Percentiles rank a stretch among this genome's conserved stretches.
These are phyloP conservation scores for Thermothelomyces thermophilus DNA, from an alignment of 2,329 filamentous ascomycete species.

Conservation along the genomic window DNA sequence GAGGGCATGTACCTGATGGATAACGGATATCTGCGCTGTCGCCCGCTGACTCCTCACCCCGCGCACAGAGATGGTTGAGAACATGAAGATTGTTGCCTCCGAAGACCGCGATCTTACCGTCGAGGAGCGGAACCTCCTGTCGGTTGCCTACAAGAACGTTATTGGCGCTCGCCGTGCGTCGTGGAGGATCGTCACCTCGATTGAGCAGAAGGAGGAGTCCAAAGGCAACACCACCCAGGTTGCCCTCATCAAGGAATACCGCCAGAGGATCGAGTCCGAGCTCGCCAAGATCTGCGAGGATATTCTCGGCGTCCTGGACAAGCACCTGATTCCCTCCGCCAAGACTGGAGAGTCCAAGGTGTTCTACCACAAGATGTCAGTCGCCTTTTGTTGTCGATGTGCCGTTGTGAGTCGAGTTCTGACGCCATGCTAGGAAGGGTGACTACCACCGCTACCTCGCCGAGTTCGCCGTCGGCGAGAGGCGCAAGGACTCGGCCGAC, in stretches of 20 bases:
- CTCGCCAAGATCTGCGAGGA: constrained; percentile 97
- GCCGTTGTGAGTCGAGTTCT: constrained; percentile 10
- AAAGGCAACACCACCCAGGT: constrained; percentile 95
- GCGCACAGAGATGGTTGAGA: constrained; percentile 89
- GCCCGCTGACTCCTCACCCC: constrained; percentile 14
- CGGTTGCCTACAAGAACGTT: constrained; percentile 98
- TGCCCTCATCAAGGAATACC: constrained; percentile 91
- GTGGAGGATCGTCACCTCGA: constrained; percentile 97
- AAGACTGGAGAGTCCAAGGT: constrained; percentile 97
- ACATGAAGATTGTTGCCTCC: constrained; percentile 97
- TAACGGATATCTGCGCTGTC: constrained; percentile 1
- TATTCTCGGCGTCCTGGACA: constrained; percentile 88
- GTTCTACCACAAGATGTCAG: constrained; percentile 99
- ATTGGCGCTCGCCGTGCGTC: constrained; percentile 94
- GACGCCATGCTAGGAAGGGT: constrained; percentile 68
- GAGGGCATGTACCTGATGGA: constrained; percentile 64
- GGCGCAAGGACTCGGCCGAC: constrained; percentile 90
- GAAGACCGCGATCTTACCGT: constrained; percentile 78
- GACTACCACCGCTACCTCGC: constrained; percentile 99
- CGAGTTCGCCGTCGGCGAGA: constrained; percentile 90
- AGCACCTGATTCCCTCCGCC: constrained; percentile 89
- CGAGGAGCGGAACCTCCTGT: constrained; percentile 95
- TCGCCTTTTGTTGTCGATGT: not conserved
- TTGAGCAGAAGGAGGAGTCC: constrained; percentile 99
- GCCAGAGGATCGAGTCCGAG: constrained; percentile 95